Percentiles rank a stretch among this genome's conserved stretches.
phyloP scores from a whole-genome alignment of 108 stramenopile genomes.

The Conticribra guillardii region DNA sequence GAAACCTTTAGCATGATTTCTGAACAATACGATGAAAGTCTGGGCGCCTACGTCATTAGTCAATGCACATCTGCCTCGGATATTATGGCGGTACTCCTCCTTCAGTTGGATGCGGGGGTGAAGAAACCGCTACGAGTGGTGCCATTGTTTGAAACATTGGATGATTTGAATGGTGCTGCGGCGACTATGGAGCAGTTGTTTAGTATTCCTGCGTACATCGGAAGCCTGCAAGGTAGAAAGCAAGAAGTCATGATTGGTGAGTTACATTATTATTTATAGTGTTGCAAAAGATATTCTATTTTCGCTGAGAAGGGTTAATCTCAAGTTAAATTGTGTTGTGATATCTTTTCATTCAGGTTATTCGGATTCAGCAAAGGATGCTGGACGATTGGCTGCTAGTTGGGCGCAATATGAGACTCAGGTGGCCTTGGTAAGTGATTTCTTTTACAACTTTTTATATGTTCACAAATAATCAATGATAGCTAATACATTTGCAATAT shows the following conservation, averaged over 20 bases:
- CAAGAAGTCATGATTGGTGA: conserved; percentile 94
- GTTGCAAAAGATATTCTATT: too few species aligned
- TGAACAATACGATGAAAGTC: conserved; percentile 81
- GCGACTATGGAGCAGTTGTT: conserved; percentile 89
- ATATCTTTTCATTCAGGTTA: conserved; percentile 62
- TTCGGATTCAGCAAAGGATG: conserved; percentile 97
- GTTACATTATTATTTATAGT: too few species aligned
- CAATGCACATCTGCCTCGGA: conserved; percentile 92
- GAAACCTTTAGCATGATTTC: conserved; percentile 86
- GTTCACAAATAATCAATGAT: too few species aligned
- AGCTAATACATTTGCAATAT: too few species aligned
- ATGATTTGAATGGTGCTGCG: conserved; percentile 91
- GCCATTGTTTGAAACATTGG: conserved; percentile 96
- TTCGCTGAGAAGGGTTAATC: too few species aligned
- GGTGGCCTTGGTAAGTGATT: conserved; percentile 61
- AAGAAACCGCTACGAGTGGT: conserved; percentile 93
- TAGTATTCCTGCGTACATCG: conserved; percentile 86
- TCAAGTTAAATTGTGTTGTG: too few species aligned
- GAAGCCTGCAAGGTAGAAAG: conserved; percentile 84
- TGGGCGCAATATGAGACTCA: conserved; percentile 97
- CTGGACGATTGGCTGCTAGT: conserved; percentile 92
- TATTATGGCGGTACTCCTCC: conserved; percentile 92
- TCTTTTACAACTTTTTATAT: neutral
- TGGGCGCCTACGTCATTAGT: conserved; percentile 97
- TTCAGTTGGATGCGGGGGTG: conserved; percentile 94